Conservation (phyloP, 805 yeast species). For the Zygoascus ofunaensis region DNA sequence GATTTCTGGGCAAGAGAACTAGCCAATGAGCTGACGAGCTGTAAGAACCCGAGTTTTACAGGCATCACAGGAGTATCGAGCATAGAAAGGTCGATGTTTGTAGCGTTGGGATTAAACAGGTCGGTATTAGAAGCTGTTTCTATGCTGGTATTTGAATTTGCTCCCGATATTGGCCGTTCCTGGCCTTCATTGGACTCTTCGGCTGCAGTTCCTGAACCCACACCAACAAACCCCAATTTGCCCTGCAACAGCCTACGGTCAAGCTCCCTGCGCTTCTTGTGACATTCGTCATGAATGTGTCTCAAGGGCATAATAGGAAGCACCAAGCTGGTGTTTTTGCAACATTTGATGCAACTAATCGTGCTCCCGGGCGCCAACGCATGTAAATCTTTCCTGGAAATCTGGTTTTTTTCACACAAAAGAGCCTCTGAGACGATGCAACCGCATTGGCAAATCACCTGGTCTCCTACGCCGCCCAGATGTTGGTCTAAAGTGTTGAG, state of each 20-base stretch:
- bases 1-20: too few relatives aligned
- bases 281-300: constrained; percentile 1
- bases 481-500: constrained; percentile 12
- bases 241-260: constrained; percentile 4
- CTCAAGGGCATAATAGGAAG: constrained; percentile 2
- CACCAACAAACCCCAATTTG: too few relatives aligned
- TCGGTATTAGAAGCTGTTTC: too few relatives aligned
- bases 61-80: background rate
- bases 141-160: too few relatives aligned
- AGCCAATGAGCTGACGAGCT: constrained; percentile 5
- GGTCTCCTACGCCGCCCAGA: constrained; percentile 7
- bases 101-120: background rate
- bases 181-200: too few relatives aligned
- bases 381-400: background rate
- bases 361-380: background rate
- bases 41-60: constrained; percentile 3
- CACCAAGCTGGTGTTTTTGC: background rate
- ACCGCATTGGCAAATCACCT: constrained; percentile 13
- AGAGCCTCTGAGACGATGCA: constrained; percentile 13
- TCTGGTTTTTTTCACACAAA: background rate
- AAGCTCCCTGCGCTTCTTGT: constrained; percentile 3
- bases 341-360: constrained; percentile 5
- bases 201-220: too few relatives aligned
- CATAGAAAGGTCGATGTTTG: constrained; percentile 3
- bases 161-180: too few relatives aligned